Evolutionary conservation across 257 asterid genomes (phyloP), one percentile per base, ranked within the genome.

Genomic region (Solanum neorickii): DNA sequence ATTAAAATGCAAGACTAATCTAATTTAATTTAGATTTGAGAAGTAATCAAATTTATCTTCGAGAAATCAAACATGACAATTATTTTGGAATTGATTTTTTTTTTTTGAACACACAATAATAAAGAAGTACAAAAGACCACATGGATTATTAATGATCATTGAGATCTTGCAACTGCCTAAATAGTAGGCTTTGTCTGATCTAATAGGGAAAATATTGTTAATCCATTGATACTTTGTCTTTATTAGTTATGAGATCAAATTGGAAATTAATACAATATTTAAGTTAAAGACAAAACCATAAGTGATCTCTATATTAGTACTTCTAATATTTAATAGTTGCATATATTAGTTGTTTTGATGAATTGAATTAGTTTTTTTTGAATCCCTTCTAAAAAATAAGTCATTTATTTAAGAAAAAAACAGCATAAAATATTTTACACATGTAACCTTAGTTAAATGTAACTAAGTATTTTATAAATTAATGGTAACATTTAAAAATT

Each of bases 101-200:
- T 21, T 60, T 16, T 47, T 20, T 59, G 3, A 56, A 3, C 6
- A 25, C 20, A 13, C 37, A 25, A 31, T 70, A 31, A 72, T 72
- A 33, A 33, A 70, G 25, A 70, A 72, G 46, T 72, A 72, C 2
- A 74, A 21, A 21, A 37, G 5, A 39, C 15, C 52, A 74, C 33
- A 12, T 39, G 14, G 12, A 74, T 39, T 74, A 74, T 73, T 39
- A 73, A 74, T 39, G 52, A 21, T 74, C 7, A 74, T 74, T 39
- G 52, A 74, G 82, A 74, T 74, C 31, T 74, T 39, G 82, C 42
- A 10, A 39, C 49, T 37, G 82, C 31, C 31, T 23, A 74, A 21
- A 74, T 74, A 37, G 20, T 74, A 37, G 52, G 52, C 49, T 37
- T 74, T 74, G 52, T 74, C 82, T 21, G 6, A 74, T 74, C 82